These are phyloP conservation scores for Whalleya microplaca DNA, from an alignment of 2,329 filamentous ascomycete species.

Conservation along the genomic window DNA sequence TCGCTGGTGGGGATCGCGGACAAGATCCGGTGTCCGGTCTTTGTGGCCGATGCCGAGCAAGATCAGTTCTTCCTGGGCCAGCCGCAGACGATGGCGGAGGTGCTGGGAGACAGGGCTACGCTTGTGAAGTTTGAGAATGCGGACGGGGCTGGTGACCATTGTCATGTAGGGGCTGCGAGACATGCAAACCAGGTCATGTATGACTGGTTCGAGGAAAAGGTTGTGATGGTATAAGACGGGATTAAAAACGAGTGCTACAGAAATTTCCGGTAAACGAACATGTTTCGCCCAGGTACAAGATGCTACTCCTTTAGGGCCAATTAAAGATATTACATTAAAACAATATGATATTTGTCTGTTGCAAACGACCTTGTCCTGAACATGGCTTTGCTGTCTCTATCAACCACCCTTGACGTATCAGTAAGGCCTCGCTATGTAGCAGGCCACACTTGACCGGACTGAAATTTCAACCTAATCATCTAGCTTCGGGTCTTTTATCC, in stretches of 20 bases:
- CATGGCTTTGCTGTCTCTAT: not conserved
- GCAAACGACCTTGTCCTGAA: no score
- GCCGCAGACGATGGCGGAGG: slow-evolving; percentile 25
- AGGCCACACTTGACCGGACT: not conserved
- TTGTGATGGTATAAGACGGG: slow-evolving; percentile 4
- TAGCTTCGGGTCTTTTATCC: not conserved
- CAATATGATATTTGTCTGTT: no score
- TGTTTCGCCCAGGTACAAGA: no score
- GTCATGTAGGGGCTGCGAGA: slow-evolving; percentile 11
- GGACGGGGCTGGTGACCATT: slow-evolving; percentile 12
- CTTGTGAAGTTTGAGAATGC: slow-evolving; percentile 8
- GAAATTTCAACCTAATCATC: not conserved
- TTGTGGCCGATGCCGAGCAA: slow-evolving; percentile 25
- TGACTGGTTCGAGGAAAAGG: slow-evolving; percentile 17
- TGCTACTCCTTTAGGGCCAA: no score
- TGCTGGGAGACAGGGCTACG: slow-evolving; percentile 28
- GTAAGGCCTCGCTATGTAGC: not conserved
- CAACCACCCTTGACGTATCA: not conserved
- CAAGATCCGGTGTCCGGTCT: slow-evolving; percentile 28
- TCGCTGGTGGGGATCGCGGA: slow-evolving; percentile 6
- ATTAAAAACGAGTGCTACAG: not conserved
- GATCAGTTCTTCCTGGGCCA: slow-evolving; percentile 35
- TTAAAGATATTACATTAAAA: no score
- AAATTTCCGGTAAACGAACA: no score
- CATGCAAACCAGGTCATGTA: slow-evolving; percentile 11